phyloP scores from a whole-genome alignment of 2,329 filamentous ascomycete genomes.

The Sphaerulina populicola region DNA sequence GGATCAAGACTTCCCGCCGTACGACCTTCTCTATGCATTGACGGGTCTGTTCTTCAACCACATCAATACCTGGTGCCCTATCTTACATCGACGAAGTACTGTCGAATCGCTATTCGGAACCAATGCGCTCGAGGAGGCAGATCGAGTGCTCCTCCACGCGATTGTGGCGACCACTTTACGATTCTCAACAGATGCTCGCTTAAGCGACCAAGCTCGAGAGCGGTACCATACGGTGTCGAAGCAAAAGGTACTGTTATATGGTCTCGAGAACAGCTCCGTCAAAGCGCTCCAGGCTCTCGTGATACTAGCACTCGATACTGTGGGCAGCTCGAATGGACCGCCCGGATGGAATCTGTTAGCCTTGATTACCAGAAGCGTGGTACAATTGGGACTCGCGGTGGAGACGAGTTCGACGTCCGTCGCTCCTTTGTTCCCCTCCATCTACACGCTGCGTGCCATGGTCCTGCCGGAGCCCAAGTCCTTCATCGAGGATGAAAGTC shows the following conservation, averaged over 20 bases:
- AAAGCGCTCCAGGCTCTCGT: slow-evolving; percentile 80
- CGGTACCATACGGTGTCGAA: slow-evolving; percentile 76
- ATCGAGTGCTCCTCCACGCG: slow-evolving; percentile 73
- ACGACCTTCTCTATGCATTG: slow-evolving; percentile 52
- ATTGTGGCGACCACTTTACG: slow-evolving; percentile 82
- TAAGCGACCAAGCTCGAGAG: slow-evolving; percentile 63
- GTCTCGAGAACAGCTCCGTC: slow-evolving; percentile 81
- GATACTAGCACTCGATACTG: slow-evolving; percentile 74
- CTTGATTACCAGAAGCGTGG: slow-evolving; percentile 77
- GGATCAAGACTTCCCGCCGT: slow-evolving; percentile 48
- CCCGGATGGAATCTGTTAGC: slow-evolving; percentile 89
- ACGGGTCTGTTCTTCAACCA: slow-evolving; percentile 58
- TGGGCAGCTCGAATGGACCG: slow-evolving; percentile 79
- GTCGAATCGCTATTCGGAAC: slow-evolving; percentile 71
- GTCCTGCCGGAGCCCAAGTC: slow-evolving; percentile 73
- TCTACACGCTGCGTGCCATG: slow-evolving; percentile 80
- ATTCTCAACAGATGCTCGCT: slow-evolving; percentile 67
- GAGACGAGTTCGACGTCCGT: slow-evolving; percentile 73
- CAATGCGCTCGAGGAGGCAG: slow-evolving; percentile 66
- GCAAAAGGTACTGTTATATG: slow-evolving; percentile 76
- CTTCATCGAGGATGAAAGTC: slow-evolving; percentile 82
- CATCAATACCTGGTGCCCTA: slow-evolving; percentile 67
- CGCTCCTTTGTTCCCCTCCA: slow-evolving; percentile 71
- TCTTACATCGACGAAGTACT: slow-evolving; percentile 75
- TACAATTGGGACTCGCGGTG: slow-evolving; percentile 76